Percentiles rank a stretch among this genome's conserved stretches.
phyloP scores from a whole-genome alignment of 768 basidiomycete genomes.

The Suillus subluteus region DNA sequence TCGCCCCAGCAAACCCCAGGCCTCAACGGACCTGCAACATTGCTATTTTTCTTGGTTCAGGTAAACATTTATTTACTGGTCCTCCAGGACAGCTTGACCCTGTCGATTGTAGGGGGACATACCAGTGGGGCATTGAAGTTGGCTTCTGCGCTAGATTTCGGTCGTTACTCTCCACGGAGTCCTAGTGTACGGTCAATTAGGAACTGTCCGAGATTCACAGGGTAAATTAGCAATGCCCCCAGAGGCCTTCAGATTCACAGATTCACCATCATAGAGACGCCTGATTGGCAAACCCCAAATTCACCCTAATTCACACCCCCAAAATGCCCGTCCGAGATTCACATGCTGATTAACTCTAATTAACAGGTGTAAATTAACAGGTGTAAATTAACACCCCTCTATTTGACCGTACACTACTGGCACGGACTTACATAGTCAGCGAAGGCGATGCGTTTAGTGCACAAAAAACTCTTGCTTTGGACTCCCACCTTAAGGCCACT shows the following conservation, averaged over 20 bases:
- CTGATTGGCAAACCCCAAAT: too few relatives aligned
- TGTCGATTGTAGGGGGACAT: slow-evolving; percentile 75
- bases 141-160: slow-evolving; percentile 70
- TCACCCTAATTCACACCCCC: too few relatives aligned
- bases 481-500: slow-evolving; percentile 41
- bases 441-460: slow-evolving; percentile 81
- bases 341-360: too few relatives aligned
- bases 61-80: slow-evolving; percentile 44
- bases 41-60: slow-evolving; percentile 93
- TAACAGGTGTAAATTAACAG: too few relatives aligned
- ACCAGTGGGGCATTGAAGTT: slow-evolving; percentile 84
- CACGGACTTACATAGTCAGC: slow-evolving; percentile 80
- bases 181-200: too few relatives aligned
- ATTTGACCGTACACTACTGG: too few relatives aligned
- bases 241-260: too few relatives aligned
- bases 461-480: slow-evolving; percentile 68
- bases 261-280: too few relatives aligned
- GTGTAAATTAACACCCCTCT: too few relatives aligned
- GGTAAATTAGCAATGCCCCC: too few relatives aligned
- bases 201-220: too few relatives aligned
- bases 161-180: slow-evolving; percentile 75
- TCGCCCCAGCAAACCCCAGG: not conserved
- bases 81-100: slow-evolving; percentile 15
- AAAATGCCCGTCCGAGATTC: too few relatives aligned
- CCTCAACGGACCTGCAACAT: slow-evolving; percentile 45